Evolutionary conservation across 2,329 filamentous ascomycete species (phyloP), one percentile per base, ranked within the genome.

Genomic region (Huntiella moniliformis): DNA sequence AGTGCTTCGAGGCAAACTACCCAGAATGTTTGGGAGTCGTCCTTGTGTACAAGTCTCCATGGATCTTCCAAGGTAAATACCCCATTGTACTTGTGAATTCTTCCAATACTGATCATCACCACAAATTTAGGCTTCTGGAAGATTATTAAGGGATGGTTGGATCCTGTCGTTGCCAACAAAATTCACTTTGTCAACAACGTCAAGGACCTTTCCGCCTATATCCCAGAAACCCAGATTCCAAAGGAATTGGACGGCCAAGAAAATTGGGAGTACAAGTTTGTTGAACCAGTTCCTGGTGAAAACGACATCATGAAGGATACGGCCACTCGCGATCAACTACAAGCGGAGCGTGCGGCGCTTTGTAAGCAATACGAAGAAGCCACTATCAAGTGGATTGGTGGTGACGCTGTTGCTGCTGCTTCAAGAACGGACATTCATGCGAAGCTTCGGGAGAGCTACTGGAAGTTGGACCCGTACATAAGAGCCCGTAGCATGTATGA

Each of bases 1-100:
- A 94, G 62, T 94, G 87, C 61, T 98, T 98, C 58, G 91, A 98
- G 65, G 91, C 91, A 50, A 96, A 98, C 60, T 98, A 96, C 55
- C 91, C 91, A 1, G 91, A 98, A 61, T 88, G 77, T 41, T 70
- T 98, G 1, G 91, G 88, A 22, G 73, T 81, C 2, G 84, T 96
- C 2, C 72, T 96, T 39, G 84, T 98, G 34, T 91, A 98, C 67
- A 94, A 94, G 61, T 79, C 91, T 0, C 91, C 91, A 3, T 98
- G 91, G 91, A 67, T 98, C 39, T 98, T 98, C 65, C 87, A 93
- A 67, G 80, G 83, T 79, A 61, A n/a, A 36, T 22, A 15, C 6
- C 3, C 15, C 12, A 38, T 12, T 33, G n/a, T 12, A 12, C 6
- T 28, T 2, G 7, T 2, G 22, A 28, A 28, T 8, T 13, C n/a